phyloP scores from a whole-genome alignment of 306 rosid species.

The Gillenia trifoliata region DNA sequence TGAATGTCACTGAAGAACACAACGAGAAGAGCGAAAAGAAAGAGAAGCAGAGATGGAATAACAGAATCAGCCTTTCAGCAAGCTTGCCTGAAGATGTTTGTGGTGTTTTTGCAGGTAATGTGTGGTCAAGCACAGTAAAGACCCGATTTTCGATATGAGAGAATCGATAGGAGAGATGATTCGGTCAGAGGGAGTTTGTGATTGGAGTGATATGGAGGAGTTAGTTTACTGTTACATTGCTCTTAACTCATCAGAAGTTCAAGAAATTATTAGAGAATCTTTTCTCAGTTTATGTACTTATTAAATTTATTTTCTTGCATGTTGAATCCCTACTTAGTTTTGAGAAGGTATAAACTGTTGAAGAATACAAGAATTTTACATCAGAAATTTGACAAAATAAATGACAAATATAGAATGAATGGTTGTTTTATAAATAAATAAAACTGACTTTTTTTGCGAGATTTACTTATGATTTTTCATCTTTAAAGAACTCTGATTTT shows the following conservation, averaged over 20 bases:
- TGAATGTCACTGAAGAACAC: constrained; percentile 14
- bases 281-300: constrained; percentile 21
- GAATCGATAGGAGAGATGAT: constrained; percentile 39
- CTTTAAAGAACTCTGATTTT: too few species aligned
- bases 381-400: too few species aligned
- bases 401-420: too few species aligned
- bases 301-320: neutral
- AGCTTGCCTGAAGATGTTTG: constrained; percentile 34
- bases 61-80: constrained; percentile 35
- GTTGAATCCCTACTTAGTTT: too few species aligned
- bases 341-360: neutral
- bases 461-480: too few species aligned
- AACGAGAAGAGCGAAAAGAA: neutral
- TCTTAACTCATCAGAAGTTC: constrained; percentile 38
- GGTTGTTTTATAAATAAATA: too few species aligned
- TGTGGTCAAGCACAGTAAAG: constrained; percentile 27
- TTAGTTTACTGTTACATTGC: constrained; percentile 38
- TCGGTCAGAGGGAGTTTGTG: constrained; percentile 16
- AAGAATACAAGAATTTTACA: too few species aligned
- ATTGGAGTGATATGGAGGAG: constrained; percentile 41
- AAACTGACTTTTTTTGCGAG: too few species aligned
- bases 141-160: constrained; percentile 25
- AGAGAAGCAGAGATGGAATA: constrained; percentile 9
- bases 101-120: constrained; percentile 30
- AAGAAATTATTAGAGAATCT: constrained; percentile 26